These are phyloP conservation scores for Blastobotrys proliferans DNA, from an alignment of 1,139 yeast genomes.

Conservation along the genomic window DNA sequence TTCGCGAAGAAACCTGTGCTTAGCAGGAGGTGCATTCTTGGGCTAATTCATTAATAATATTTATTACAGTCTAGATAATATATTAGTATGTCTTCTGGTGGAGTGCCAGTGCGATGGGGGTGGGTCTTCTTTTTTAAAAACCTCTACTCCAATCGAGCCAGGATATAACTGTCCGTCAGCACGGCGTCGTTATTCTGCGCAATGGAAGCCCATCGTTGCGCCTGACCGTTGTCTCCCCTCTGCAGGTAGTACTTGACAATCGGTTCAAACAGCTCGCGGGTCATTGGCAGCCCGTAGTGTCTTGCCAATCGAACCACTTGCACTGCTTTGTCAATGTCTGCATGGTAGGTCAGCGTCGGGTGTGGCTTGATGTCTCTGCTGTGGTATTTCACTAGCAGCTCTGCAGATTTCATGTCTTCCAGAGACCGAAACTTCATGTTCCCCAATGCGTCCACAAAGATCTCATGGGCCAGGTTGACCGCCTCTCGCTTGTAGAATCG, in stretches of 20 bases:
- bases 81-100: background rate
- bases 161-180: background rate
- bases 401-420: constrained; percentile 10
- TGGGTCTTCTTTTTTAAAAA: background rate
- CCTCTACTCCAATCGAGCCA: background rate
- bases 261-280: constrained; percentile 19
- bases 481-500: constrained; percentile 18
- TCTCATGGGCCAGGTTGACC: constrained; percentile 21
- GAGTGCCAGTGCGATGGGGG: background rate
- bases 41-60: constrained; percentile 32
- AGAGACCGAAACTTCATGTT: constrained; percentile 13
- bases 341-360: constrained; percentile 5
- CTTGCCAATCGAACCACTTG: constrained; percentile 19
- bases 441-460: constrained; percentile 23
- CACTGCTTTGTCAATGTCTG: constrained; percentile 20
- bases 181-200: constrained; percentile 12
- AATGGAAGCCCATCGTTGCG: constrained; percentile 19
- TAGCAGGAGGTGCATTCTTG: constrained; percentile 85
- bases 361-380: constrained; percentile 10
- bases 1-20: constrained; percentile 82
- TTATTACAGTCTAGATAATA: background rate
- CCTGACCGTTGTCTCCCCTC: constrained; percentile 16
- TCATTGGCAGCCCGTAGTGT: constrained; percentile 15
- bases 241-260: constrained; percentile 19
- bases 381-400: constrained; percentile 14